Conservation (phyloP, 148 eudicot genomes). For the Cornus suecica region DNA sequence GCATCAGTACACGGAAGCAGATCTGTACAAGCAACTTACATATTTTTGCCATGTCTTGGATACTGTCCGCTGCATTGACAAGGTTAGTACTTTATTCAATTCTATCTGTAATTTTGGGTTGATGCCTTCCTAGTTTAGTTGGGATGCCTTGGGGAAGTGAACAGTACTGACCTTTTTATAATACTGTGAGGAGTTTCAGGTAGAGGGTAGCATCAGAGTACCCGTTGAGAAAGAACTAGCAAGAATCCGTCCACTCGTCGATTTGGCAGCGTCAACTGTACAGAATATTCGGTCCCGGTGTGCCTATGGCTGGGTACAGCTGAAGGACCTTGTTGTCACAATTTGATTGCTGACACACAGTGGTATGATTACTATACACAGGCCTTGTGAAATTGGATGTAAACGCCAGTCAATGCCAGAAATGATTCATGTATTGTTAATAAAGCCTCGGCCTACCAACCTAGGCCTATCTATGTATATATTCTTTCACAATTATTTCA, state of each 20-base stretch:
- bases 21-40: slow-evolving; percentile 83
- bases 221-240: slow-evolving; percentile 59
- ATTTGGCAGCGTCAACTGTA: slow-evolving; percentile 51
- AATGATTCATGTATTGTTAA: not conserved
- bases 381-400: not conserved
- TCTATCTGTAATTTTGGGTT: not conserved
- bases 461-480: not conserved
- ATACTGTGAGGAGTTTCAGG: slow-evolving; percentile 31
- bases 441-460: not conserved
- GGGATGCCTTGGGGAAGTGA: not conserved
- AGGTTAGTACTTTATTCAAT: slow-evolving; percentile 40
- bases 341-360: slow-evolving; percentile 16
- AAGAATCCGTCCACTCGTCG: slow-evolving; percentile 58
- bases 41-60: slow-evolving; percentile 85
- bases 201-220: slow-evolving; percentile 50
- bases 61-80: slow-evolving; percentile 68
- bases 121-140: not conserved
- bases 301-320: slow-evolving; percentile 94
- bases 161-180: not conserved
- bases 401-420: not conserved
- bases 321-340: slow-evolving; percentile 52
- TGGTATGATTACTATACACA: not conserved
- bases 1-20: slow-evolving; percentile 77
- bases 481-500: too few species aligned
- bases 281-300: slow-evolving; percentile 72